Evolutionary conservation across 2,329 filamentous ascomycete species (phyloP), one percentile per base, ranked within the genome.

Genomic region (Fusarium liriodendri): DNA sequence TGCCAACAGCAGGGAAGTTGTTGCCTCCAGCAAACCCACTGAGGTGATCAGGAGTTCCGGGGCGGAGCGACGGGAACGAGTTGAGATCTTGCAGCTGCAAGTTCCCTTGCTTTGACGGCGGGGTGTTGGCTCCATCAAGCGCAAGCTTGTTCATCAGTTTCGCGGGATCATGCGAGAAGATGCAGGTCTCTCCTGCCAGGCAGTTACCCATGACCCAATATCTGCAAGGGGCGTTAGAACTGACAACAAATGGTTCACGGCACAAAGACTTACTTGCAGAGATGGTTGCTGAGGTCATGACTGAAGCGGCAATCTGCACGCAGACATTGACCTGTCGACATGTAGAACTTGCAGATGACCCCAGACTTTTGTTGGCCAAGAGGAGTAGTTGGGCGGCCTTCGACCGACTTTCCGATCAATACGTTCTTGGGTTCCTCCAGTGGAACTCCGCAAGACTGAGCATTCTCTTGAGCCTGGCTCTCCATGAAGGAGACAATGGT

Each of bases 131-230:
- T 54, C 91, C 94, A 72, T 94, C 93, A 16, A 98, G 84, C 35
- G 88, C 91, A 72, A 99, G 89, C 76, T 94, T 94, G 78, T 93
- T 95, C 84, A 98, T 91, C 16, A 98, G 89, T 75, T 95, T 90
- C 2, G 95, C 91, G 3, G 97, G 97, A 77, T 99, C 97, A 83
- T 99, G 97, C 16, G 96, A 98, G 85, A 99, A 99, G 69, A 98
- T 94, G 82, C 97, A 99, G 4, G 95, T 95, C 66, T 95, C 93
- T 38, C 97, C 96, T 22, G 97, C 97, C 37, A 99, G 89, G 81
- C 97, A 99, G 79, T 96, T 98, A 2, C 97, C 97, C 85, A 95
- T 95, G 62, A 99, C 89, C 94, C 95, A 99, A 82, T 98, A 98
- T 81, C 94, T 97, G 78, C 52, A 80, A 64, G 62, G 67, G 33